Percentiles rank a stretch among this genome's conserved stretches.
Evolutionary conservation across 2,329 filamentous ascomycete genomes (phyloP).

Genomic region (Aquanectria penicillioides): DNA sequence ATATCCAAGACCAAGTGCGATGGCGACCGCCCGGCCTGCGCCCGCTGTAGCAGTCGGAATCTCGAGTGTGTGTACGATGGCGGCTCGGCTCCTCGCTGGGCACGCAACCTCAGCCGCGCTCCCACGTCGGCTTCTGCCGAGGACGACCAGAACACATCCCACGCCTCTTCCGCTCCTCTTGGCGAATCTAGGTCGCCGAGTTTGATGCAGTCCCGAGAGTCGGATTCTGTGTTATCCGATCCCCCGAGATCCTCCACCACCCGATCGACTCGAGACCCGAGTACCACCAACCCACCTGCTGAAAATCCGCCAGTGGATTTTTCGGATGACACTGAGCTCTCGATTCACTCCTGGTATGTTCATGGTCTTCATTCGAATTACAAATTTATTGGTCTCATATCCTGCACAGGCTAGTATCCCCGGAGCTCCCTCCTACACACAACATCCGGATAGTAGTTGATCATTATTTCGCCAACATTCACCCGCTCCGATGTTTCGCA

Average conservation of each 20-base stretch:
- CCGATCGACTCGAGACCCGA: conserved; percentile 31
- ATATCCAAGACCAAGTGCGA: conserved; percentile 55
- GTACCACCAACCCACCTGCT: conserved; percentile 20
- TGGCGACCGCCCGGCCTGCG: conserved; percentile 52
- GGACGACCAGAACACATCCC: conserved; percentile 32
- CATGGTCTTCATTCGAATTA: background rate
- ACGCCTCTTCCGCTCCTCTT: conserved; percentile 28
- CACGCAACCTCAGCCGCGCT: conserved; percentile 44
- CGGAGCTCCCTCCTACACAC: conserved; percentile 45
- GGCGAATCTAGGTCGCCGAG: conserved; percentile 36
- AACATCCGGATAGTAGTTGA: conserved; percentile 50
- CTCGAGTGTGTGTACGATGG: conserved; percentile 52
- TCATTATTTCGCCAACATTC: conserved; percentile 52
- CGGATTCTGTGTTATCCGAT: conserved; percentile 26
- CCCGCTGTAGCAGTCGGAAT: conserved; percentile 47
- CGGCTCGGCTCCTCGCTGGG: conserved; percentile 50
- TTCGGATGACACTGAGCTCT: conserved; percentile 40
- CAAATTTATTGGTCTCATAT: conserved; percentile 11
- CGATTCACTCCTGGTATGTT: conserved; percentile 40
- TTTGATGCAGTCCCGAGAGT: conserved; percentile 39
- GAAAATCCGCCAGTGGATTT: conserved; percentile 34
- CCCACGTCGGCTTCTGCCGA: conserved; percentile 37
- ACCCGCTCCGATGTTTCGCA: conserved; percentile 52
- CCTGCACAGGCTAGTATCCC: conserved; percentile 45
- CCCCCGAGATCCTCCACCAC: conserved; percentile 30